These are phyloP conservation scores for Phtheirospermum japonicum DNA, from an alignment of 257 asterid genomes.

Conservation along the genomic window DNA sequence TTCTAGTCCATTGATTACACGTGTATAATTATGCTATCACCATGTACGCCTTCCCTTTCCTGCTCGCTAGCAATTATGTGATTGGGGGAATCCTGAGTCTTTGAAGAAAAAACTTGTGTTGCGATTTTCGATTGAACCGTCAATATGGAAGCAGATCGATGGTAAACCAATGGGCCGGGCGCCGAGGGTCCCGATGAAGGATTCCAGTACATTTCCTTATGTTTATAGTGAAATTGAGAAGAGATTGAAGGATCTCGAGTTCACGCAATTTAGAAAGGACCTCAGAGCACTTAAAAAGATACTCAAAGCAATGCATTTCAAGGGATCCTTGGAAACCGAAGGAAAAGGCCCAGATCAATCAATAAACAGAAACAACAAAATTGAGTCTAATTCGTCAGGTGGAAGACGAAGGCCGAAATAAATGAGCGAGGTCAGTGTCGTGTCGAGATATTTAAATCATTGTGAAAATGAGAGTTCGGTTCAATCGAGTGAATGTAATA, in stretches of 20 bases:
- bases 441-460: constrained; percentile 30
- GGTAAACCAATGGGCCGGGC: constrained; percentile 32
- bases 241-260: constrained; percentile 81
- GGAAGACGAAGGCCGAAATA: constrained; percentile 62
- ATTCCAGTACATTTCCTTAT: constrained; percentile 50
- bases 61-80: too few relatives aligned
- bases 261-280: constrained; percentile 82
- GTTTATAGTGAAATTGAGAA: constrained; percentile 91
- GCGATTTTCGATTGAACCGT: constrained; percentile 82
- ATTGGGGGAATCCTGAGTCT: constrained; percentile 36
- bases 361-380: constrained; percentile 45
- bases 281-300: constrained; percentile 97
- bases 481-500: constrained; percentile 38
- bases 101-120: constrained; percentile 63
- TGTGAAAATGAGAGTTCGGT: constrained; percentile 41
- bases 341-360: constrained; percentile 37
- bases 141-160: constrained; percentile 81
- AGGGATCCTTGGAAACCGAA: constrained; percentile 53
- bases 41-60: too few relatives aligned
- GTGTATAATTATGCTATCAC: too few relatives aligned
- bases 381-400: constrained; percentile 66
- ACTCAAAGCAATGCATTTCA: constrained; percentile 85
- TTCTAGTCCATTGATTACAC: too few relatives aligned
- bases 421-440: constrained; percentile 33
- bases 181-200: constrained; percentile 42